phyloP scores from a whole-genome alignment of 1,284 basidiomycete species.

The Puccinia novopanici region DNA sequence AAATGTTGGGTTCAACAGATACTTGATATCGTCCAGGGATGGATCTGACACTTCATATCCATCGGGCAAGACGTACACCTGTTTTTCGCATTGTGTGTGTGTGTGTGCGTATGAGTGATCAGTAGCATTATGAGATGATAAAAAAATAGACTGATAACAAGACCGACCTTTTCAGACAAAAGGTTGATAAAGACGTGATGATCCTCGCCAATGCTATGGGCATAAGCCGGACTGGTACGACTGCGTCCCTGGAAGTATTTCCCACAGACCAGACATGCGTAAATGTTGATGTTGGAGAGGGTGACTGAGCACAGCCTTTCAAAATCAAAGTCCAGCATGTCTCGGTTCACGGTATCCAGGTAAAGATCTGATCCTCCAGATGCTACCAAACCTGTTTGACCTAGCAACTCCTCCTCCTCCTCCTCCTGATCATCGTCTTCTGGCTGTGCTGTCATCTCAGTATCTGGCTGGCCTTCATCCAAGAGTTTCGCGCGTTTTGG shows the following conservation, averaged over 20 bases:
- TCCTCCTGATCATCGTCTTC: neutral
- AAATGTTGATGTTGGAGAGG: constrained; percentile 92
- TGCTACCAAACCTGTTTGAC: neutral
- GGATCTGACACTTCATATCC: constrained; percentile 93
- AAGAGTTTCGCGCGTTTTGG: too few species aligned
- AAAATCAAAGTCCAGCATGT: constrained; percentile 91
- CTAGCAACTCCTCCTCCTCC: constrained; percentile 11
- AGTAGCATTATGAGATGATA: neutral
- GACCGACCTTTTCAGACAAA: constrained; percentile 77
- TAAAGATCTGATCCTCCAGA: constrained; percentile 38
- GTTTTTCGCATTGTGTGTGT: too few species aligned
- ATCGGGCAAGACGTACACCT: constrained; percentile 98
- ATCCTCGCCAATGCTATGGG: constrained; percentile 94
- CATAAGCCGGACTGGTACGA: constrained; percentile 86
- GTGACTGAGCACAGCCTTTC: constrained; percentile 98
- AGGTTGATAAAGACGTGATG: constrained; percentile 98
- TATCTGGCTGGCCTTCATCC: constrained; percentile 25
- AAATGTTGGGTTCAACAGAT: constrained; percentile 84
- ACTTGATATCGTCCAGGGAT: constrained; percentile 88
- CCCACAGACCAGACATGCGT: constrained; percentile 95
- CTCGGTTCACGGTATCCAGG: constrained; percentile 55
- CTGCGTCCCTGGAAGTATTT: constrained; percentile 99
- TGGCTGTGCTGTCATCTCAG: neutral
- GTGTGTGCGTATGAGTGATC: constrained; percentile 8
- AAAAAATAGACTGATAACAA: neutral